Conservation (phyloP, 2,329 filamentous ascomycete genomes). For the Lecanicillium sp. region DNA sequence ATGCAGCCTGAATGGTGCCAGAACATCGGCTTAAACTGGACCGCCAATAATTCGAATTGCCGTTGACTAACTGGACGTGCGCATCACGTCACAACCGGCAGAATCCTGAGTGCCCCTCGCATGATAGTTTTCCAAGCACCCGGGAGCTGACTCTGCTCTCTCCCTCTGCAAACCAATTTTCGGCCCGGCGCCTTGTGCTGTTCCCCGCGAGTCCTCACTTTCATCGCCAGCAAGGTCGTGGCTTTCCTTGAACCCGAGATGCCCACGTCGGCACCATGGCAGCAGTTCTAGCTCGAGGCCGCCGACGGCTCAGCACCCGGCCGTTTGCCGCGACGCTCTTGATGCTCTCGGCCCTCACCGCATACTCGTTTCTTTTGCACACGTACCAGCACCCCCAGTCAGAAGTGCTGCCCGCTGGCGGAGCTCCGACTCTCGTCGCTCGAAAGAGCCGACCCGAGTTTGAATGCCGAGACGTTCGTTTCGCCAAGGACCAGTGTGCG, state of each 20-base stretch:
- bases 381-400: constrained; percentile 15
- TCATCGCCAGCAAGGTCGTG: constrained; percentile 1
- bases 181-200: not conserved
- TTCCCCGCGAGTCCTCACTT: too few species aligned
- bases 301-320: constrained; percentile 8
- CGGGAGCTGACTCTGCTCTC: not conserved
- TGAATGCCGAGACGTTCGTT: constrained; percentile 75
- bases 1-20: not conserved
- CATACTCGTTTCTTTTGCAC: constrained; percentile 36
- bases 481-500: constrained; percentile 73
- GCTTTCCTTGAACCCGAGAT: not conserved
- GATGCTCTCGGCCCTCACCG: constrained; percentile 40
- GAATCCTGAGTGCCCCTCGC: not conserved
- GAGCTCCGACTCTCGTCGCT: constrained; percentile 20
- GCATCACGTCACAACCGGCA: constrained; percentile 4
- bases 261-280: constrained; percentile 17
- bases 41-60: not conserved
- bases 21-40: not conserved
- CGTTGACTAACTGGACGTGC: not conserved
- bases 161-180: not conserved
- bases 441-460: constrained; percentile 23
- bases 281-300: constrained; percentile 35
- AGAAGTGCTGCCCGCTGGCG: constrained; percentile 12
- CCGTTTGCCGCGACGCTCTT: constrained; percentile 45
- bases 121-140: not conserved